Evolutionary conservation across 163 green algal species (phyloP).

Genomic region (Scenedesmus sp.): DNA sequence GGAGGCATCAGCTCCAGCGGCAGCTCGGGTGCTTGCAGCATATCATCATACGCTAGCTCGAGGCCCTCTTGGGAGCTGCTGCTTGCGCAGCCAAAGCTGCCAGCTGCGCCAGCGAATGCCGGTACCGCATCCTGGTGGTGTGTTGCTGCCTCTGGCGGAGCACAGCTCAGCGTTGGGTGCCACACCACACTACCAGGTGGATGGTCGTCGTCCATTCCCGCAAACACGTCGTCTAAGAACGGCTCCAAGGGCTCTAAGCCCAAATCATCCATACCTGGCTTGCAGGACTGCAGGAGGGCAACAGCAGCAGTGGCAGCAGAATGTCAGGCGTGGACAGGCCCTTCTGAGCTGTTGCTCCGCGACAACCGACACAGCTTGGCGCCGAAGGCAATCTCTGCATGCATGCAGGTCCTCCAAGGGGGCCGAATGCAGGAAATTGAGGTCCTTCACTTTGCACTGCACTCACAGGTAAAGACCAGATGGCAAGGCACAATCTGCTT

Average conservation of each 20-base stretch:
- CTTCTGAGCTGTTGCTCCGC: neutral
- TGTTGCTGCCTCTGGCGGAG: neutral
- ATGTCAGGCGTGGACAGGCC: neutral
- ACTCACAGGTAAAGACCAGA: neutral
- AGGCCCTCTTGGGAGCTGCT: neutral
- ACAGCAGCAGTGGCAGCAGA: neutral
- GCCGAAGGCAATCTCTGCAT: neutral
- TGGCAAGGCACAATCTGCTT: too few species aligned
- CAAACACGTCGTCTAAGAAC: slow-evolving; percentile 40
- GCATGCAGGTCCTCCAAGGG: neutral
- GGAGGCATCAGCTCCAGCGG: neutral
- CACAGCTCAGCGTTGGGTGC: neutral
- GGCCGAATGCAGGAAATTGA: neutral
- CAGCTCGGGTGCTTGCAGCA: slow-evolving; percentile 3
- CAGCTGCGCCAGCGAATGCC: neutral
- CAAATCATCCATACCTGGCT: neutral
- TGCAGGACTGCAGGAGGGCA: slow-evolving; percentile 1
- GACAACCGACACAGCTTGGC: neutral
- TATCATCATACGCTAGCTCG: neutral
- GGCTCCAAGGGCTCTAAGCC: slow-evolving; percentile 25
- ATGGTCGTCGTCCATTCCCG: slow-evolving; percentile 10
- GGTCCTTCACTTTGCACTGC: neutral
- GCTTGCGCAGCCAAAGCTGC: neutral
- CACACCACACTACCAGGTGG: neutral
- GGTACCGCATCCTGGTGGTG: neutral